Evolutionary conservation across 1,284 basidiomycete species (phyloP), one percentile per base, ranked within the genome.

Genomic region (Wallemia ichthyophaga): DNA sequence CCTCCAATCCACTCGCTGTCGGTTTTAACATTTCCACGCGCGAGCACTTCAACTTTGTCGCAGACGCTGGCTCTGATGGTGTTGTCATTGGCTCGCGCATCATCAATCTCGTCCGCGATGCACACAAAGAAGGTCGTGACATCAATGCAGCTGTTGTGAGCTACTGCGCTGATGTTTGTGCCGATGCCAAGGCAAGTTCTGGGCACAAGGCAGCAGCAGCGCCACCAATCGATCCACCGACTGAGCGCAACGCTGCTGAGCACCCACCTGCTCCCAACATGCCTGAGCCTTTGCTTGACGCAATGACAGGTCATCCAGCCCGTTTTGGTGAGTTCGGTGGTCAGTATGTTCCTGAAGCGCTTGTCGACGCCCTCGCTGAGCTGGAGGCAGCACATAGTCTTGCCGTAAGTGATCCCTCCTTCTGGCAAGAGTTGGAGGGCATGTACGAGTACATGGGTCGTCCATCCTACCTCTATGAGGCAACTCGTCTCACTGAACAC

Each of bases 21-120:
- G 94, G 92, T 24, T 98, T 98, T 67, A 92, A 92, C 59, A 86
- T 98, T 25, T 82, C 89, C 25, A 92, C 83, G n/a, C 79, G 85
- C 23, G 78, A 81, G 24, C 91, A 98, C 71, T 94, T 91, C 69
- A 79, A 92, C 63, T 75, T 78, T 61, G 86, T 94, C 60, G 78
- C 77, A 31, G 75, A 81, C 61, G 78, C 86, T 23, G 92, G 92
- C 53, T 87, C 91, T 2, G 89, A 96, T 65, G 94, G 83, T 62
- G 87, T 95, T 27, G 92, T 96, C 59, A 80, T 98, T 62, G 92
- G 92, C 53, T 91, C 85, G 65, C 80, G 82, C 62, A 72, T 98
- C 53, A 82, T 92, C 61, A 72, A 76, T 37, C 72, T 91, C 66
- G 82, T 95, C 69, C 83, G 86, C 66, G 60, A 60, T 25, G 59